Percentiles rank a stretch among this genome's conserved stretches.
Evolutionary conservation across 2,329 filamentous ascomycete genomes (phyloP).

Genomic region (Fusarium secorum): DNA sequence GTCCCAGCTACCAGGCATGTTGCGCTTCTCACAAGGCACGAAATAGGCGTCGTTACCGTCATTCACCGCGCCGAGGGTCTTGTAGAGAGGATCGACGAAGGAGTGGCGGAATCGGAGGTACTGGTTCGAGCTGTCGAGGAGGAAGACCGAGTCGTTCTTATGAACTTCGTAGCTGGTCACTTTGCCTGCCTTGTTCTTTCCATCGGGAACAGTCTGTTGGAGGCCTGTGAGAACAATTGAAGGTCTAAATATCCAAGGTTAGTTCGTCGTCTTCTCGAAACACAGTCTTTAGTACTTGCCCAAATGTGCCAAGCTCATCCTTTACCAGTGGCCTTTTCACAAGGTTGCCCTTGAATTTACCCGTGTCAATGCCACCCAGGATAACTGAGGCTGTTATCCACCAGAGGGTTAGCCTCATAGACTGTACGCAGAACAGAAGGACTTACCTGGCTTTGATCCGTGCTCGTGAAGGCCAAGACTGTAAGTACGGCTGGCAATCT

Average conservation of each 20-base stretch:
- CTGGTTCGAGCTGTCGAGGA: neutral
- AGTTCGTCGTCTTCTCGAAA: too few relatives aligned
- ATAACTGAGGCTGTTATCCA: neutral
- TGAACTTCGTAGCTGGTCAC: neutral
- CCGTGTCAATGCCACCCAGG: neutral
- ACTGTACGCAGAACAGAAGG: neutral
- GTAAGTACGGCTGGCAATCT: neutral
- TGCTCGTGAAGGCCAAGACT: neutral
- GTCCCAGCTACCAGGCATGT: neutral
- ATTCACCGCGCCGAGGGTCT: neutral
- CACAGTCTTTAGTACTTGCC: neutral
- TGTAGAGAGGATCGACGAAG: neutral
- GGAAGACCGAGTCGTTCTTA: neutral
- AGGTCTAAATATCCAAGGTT: neutral
- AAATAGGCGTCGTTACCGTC: neutral
- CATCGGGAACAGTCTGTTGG: neutral
- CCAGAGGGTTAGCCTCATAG: fast-evolving
- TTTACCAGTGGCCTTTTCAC: neutral
- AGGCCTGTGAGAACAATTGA: neutral
- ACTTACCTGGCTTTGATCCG: neutral
- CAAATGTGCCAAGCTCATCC: neutral
- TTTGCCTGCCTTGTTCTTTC: neutral
- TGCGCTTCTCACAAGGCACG: neutral
- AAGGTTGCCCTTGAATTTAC: neutral
- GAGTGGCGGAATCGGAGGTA: neutral